phyloP scores from a whole-genome alignment of 345 rosid genomes.

The Cardiospermum halicacabum region DNA sequence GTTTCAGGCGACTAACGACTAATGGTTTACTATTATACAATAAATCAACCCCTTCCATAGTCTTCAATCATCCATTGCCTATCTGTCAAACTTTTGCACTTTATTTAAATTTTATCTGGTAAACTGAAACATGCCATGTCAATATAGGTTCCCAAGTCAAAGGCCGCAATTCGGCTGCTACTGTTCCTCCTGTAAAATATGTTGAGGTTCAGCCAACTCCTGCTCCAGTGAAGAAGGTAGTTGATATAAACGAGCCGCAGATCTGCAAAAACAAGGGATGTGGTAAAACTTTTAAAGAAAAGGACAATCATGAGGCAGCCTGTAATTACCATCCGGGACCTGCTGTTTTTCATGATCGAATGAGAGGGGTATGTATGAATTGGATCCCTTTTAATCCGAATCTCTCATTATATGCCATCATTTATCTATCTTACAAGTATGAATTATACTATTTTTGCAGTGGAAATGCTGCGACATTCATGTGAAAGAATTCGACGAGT shows the following conservation, averaged over 20 bases:
- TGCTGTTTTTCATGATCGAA: slow-evolving; percentile 81
- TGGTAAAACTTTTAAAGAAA: slow-evolving; percentile 77
- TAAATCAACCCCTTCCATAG: no score
- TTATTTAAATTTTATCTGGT: not conserved
- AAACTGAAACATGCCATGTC: slow-evolving; percentile 12
- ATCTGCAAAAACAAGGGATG: slow-evolving; percentile 83
- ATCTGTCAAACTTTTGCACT: not conserved
- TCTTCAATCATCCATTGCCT: no score
- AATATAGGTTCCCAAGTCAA: slow-evolving; percentile 59
- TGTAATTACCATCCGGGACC: slow-evolving; percentile 97
- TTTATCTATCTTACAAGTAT: not conserved
- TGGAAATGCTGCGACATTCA: slow-evolving; percentile 94
- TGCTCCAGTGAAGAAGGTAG: slow-evolving; percentile 38
- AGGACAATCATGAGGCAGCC: slow-evolving; percentile 74
- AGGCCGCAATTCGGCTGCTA: slow-evolving; percentile 19
- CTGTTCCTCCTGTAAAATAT: slow-evolving; percentile 28
- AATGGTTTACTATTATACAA: no score
- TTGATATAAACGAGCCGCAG: slow-evolving; percentile 71
- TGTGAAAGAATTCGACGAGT: slow-evolving; percentile 93
- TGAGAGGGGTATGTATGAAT: slow-evolving; percentile 68
- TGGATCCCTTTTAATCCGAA: not conserved
- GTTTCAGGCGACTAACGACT: no score
- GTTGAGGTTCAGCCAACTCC: slow-evolving; percentile 23
- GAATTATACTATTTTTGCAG: slow-evolving; percentile 32
- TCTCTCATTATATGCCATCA: not conserved